Percentiles rank a stretch among this genome's conserved stretches.
Evolutionary conservation across 2,329 filamentous ascomycete species (phyloP).

Genomic region (Calonectria pseudoturangicola): DNA sequence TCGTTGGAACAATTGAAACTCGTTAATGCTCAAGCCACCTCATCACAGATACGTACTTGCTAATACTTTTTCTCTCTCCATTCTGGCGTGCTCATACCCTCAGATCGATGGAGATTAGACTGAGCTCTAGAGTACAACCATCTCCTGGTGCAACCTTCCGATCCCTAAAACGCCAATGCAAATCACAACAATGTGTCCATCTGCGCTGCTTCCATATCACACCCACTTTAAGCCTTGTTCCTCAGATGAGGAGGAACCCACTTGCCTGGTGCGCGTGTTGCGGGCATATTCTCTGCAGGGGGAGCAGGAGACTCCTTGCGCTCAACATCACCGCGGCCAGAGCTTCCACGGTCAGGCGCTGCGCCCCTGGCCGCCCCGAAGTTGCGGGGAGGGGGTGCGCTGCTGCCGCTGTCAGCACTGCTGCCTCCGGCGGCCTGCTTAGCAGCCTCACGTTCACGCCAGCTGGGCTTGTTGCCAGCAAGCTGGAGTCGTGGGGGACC

Average conservation of each 20-base stretch:
- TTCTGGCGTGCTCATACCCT: slow-evolving; percentile 57
- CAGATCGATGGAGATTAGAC: slow-evolving; percentile 58
- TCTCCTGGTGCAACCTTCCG: slow-evolving; percentile 57
- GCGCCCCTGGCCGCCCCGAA: slow-evolving; percentile 61
- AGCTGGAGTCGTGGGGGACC: slow-evolving; percentile 78
- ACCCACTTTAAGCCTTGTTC: slow-evolving; percentile 56
- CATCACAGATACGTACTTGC: slow-evolving; percentile 54
- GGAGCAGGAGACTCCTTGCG: slow-evolving; percentile 65
- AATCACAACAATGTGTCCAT: slow-evolving; percentile 55
- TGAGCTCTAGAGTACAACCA: slow-evolving; percentile 63
- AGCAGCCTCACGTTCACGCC: slow-evolving; percentile 83
- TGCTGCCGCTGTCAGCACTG: slow-evolving; percentile 59
- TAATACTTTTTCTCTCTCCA: slow-evolving; percentile 55
- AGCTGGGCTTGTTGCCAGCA: slow-evolving; percentile 77
- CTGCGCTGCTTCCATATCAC: slow-evolving; percentile 43
- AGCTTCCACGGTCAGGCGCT: slow-evolving; percentile 66
- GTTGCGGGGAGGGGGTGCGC: slow-evolving; percentile 61
- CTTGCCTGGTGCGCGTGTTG: slow-evolving; percentile 74
- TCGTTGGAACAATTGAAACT: slow-evolving; percentile 49
- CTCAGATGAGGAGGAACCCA: slow-evolving; percentile 73
- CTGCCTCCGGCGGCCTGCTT: slow-evolving; percentile 61
- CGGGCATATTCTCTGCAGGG: slow-evolving; percentile 69
- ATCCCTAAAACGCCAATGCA: slow-evolving; percentile 63
- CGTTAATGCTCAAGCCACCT: slow-evolving; percentile 52
- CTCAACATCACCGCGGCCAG: slow-evolving; percentile 58